phyloP scores from a whole-genome alignment of 352 stramenopile genomes.

The Pythium brachiatum region DNA sequence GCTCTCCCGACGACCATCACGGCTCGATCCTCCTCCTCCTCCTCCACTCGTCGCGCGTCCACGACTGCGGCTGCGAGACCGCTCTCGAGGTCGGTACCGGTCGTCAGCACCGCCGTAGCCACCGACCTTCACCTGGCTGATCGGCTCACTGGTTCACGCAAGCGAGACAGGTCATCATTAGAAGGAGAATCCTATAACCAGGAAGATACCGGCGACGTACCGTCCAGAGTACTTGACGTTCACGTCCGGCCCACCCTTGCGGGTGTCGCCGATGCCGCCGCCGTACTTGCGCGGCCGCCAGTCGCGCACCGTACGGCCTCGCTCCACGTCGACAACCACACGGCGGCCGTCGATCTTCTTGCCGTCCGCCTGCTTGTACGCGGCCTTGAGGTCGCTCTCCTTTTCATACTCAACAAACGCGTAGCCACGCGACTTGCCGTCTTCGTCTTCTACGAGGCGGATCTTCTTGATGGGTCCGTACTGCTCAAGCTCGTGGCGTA shows the following conservation, averaged over 20 bases:
- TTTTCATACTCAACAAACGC: constrained; percentile 99
- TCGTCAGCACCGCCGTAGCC: constrained; percentile 29
- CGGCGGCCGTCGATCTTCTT: constrained; percentile 96
- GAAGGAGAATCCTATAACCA: constrained; percentile 19
- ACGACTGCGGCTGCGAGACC: constrained; percentile 24
- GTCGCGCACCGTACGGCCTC: constrained; percentile 95
- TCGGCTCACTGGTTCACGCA: constrained; percentile 21
- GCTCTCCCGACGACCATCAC: constrained; percentile 23
- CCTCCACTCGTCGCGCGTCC: constrained; percentile 8
- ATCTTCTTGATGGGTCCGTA: constrained; percentile 92
- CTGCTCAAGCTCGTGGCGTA: constrained; percentile 96
- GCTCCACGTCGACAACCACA: constrained; percentile 98
- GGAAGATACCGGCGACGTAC: constrained; percentile 27
- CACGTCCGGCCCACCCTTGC: constrained; percentile 70
- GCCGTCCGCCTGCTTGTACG: constrained; percentile 93
- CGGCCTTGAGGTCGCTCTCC: constrained; percentile 95
- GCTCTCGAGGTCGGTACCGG: constrained; percentile 35
- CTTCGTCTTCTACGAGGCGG: constrained; percentile 80
- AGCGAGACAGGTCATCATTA: not conserved
- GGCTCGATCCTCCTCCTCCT: not conserved
- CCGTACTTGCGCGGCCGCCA: constrained; percentile 95
- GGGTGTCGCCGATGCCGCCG: constrained; percentile 90
- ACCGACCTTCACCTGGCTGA: constrained; percentile 27
- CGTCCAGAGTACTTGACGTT: constrained; percentile 87
- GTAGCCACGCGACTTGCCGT: constrained; percentile 94